Evolutionary conservation across 805 yeast species (phyloP).

Genomic region (Starmerella potacharoeniae): DNA sequence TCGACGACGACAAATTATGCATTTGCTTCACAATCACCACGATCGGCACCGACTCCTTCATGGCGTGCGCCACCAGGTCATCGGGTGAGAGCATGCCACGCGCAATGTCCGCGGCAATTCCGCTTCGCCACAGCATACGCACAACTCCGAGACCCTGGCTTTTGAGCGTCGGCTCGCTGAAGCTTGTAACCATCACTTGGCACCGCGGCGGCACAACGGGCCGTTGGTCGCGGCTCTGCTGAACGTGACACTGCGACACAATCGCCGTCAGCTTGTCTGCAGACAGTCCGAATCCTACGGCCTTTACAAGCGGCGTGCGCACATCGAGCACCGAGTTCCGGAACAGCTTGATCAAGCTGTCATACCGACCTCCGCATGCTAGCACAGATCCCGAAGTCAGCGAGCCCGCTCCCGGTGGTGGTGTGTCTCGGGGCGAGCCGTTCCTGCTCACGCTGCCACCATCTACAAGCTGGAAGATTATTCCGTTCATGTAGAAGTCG

Average conservation of each 20-base stretch:
- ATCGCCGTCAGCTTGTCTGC: conserved; percentile 52
- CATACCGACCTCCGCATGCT: conserved; percentile 94
- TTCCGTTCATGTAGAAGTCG: conserved; percentile 61
- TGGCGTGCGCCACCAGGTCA: conserved; percentile 53
- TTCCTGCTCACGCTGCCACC: conserved; percentile 32
- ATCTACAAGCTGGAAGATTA: conserved; percentile 81
- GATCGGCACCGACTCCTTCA: conserved; percentile 62
- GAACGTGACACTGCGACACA: conserved; percentile 19
- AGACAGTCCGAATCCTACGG: conserved; percentile 81
- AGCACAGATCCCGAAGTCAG: conserved; percentile 33
- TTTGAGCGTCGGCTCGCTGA: conserved; percentile 44
- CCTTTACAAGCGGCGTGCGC: conserved; percentile 36
- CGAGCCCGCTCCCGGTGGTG: background rate
- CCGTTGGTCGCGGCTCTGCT: background rate
- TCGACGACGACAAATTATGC: conserved; percentile 28
- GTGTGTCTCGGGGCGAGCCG: background rate
- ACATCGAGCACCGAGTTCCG: conserved; percentile 42
- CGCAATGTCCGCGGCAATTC: conserved; percentile 63
- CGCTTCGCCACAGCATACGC: conserved; percentile 58
- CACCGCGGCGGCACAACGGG: conserved; percentile 41
- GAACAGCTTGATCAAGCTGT: conserved; percentile 52
- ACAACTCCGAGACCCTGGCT: conserved; percentile 55
- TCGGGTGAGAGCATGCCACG: conserved; percentile 37
- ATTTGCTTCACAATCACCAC: conserved; percentile 68
- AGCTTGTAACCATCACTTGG: conserved; percentile 68